Evolutionary conservation across 345 rosid species (phyloP).

Genomic region (Excoecaria cochinchinensis): DNA sequence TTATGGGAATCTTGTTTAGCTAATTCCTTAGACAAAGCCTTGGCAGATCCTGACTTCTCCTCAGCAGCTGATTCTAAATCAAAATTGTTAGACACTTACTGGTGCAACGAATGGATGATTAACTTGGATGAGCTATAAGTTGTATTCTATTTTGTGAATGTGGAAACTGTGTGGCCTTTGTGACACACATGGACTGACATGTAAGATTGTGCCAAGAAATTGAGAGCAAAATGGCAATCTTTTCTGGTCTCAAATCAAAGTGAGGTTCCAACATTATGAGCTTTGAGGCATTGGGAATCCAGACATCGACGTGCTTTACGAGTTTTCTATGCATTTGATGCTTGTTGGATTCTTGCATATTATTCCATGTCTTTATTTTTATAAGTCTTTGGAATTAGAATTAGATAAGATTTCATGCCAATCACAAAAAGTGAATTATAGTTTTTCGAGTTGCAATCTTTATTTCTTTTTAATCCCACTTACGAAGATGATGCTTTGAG

Average conservation of each 20-base stretch:
- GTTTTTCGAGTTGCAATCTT: neutral
- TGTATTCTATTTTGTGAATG: neutral
- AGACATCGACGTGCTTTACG: neutral
- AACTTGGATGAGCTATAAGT: slow-evolving; percentile 67
- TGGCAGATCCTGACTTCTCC: slow-evolving; percentile 26
- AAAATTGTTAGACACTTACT: slow-evolving; percentile 42
- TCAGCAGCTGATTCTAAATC: slow-evolving; percentile 30
- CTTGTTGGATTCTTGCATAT: neutral
- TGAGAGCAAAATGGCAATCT: neutral
- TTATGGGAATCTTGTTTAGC: slow-evolving; percentile 65
- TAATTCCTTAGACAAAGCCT: slow-evolving; percentile 57
- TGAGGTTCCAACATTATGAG: neutral
- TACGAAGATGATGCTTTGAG: neutral
- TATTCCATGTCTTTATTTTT: neutral
- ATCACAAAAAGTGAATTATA: neutral
- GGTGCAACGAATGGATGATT: slow-evolving; percentile 54
- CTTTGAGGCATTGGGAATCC: neutral
- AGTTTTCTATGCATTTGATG: neutral
- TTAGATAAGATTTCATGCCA: neutral
- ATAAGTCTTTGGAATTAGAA: neutral
- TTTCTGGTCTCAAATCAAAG: neutral
- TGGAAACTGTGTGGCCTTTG: neutral
- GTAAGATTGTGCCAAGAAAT: neutral
- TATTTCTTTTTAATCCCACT: neutral
- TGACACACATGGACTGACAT: neutral